Evolutionary conservation across 2,329 filamentous ascomycete species (phyloP), one percentile per base, ranked within the genome.

Genomic region (Podosphaera fusca): DNA sequence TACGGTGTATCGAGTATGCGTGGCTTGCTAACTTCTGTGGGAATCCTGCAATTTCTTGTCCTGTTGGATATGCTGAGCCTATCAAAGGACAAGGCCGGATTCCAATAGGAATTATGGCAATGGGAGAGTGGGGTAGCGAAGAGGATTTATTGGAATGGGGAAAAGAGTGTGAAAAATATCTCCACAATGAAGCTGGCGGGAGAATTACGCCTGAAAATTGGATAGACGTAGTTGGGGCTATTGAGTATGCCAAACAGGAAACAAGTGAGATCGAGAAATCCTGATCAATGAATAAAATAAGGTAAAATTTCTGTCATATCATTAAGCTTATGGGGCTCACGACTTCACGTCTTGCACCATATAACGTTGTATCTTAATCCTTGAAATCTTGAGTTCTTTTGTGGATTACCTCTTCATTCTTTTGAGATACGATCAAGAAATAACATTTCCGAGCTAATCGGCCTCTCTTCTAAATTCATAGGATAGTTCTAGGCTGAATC

Each of bases 11-110:
- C 87, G 79, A 83, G 68, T 95, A 87, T 69, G 81, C 85, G 14
- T 94, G 85, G 77, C 70, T 94, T 40, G 84, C 88, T 5, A 95
- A 95, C 69, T 82, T 87, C 63, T 79, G 75, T 0, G 89, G 89
- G 0, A 81, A 82, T 54, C 89, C 89, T 0, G 80, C 85, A 0
- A 77, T 94, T 10, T 80, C 74, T 51, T 80, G 80, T 40, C 87
- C 89, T 0, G 80, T 85, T 9, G 88, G 86, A 0, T 94, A 88
- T 69, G 75, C 73, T 2, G 60, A 63, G 40, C 62, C 62, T 7
- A 58, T 56, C 8, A 63, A 63, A 42, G 64, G 61, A 38, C 79
- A 77, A 1, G 84, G 83, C 0, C 75, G 72, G 63, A 61, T 84
- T 56, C 78, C 80, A 0, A 69, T 84, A 30, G 77, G 79, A 4